Percentiles rank a stretch among this genome's conserved stretches.
phyloP scores from a whole-genome alignment of 1,284 basidiomycete species.

The Puccinia polysora region DNA sequence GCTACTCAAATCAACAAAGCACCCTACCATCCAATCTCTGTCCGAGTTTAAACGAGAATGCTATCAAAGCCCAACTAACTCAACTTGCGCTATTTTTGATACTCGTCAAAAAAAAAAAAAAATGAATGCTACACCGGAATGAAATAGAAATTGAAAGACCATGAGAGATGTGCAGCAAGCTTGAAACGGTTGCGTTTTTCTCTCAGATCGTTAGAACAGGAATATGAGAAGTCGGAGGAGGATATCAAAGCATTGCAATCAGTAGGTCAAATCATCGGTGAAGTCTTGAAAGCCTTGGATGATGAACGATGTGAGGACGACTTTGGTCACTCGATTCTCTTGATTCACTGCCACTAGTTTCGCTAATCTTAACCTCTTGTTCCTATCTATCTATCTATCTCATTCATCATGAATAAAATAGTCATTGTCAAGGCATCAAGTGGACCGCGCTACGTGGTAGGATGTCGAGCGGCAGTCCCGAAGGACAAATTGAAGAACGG shows the following conservation, averaged over 20 bases:
- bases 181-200: slow-evolving; percentile 38
- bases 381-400: too few relatives aligned
- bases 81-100: too few relatives aligned
- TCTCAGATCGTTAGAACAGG: slow-evolving; percentile 62
- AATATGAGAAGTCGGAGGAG: slow-evolving; percentile 93
- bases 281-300: slow-evolving; percentile 97
- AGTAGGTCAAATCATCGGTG: slow-evolving; percentile 97
- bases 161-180: slow-evolving; percentile 33
- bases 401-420: too few relatives aligned
- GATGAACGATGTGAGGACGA: slow-evolving; percentile 80
- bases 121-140: too few relatives aligned
- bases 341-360: too few relatives aligned
- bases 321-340: background rate
- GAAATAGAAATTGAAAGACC: slow-evolving; percentile 41
- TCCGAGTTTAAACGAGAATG: too few relatives aligned
- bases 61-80: too few relatives aligned
- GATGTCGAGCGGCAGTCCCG: slow-evolving; percentile 82
- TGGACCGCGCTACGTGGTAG: slow-evolving; percentile 98
- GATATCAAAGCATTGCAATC: slow-evolving; percentile 99
- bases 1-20: too few relatives aligned
- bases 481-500: slow-evolving; percentile 81
- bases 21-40: too few relatives aligned
- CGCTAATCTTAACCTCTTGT: too few relatives aligned
- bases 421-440: slow-evolving; percentile 99
- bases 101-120: too few relatives aligned